Percentiles rank a stretch among this genome's conserved stretches.
phyloP scores from a whole-genome alignment of 257 asterid genomes.

The Solanum arcanum region DNA sequence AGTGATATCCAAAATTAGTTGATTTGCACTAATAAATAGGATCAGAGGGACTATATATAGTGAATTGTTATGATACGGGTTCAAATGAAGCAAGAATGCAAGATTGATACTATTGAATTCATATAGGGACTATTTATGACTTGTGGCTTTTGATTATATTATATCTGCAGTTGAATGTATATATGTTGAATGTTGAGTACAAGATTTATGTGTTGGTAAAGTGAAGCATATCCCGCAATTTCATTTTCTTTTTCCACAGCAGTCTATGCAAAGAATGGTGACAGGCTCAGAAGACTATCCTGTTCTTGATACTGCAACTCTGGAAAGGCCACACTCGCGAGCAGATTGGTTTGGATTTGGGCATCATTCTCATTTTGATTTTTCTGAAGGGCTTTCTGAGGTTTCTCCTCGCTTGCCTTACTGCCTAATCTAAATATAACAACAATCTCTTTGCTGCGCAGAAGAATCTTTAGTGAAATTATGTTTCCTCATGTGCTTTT shows the following conservation, averaged over 20 bases:
- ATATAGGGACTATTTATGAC: neutral
- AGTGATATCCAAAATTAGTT: neutral
- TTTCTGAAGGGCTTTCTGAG: constrained; percentile 29
- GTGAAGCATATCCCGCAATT: neutral
- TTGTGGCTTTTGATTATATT: too few relatives aligned
- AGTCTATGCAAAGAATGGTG: constrained; percentile 19
- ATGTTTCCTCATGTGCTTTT: neutral
- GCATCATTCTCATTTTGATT: constrained; percentile 18
- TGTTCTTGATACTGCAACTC: constrained; percentile 18
- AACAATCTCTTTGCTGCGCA: neutral
- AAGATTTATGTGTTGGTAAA: neutral
- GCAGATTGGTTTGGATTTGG: constrained; percentile 16
- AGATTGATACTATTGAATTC: too few relatives aligned
- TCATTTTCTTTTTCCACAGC: constrained; percentile 4
- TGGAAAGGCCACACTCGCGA: constrained; percentile 11
- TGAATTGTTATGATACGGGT: neutral
- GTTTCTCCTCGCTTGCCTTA: constrained; percentile 2
- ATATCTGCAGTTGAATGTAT: neutral
- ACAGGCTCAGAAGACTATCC: constrained; percentile 19
- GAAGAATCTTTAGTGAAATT: neutral
- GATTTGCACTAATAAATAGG: neutral
- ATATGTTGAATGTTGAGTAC: neutral
- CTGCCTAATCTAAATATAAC: neutral
- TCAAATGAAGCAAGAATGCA: neutral
- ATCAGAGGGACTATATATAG: neutral